Conservation (phyloP, 78 protist genomes). For the Cavenderia fasciculata region DNA sequence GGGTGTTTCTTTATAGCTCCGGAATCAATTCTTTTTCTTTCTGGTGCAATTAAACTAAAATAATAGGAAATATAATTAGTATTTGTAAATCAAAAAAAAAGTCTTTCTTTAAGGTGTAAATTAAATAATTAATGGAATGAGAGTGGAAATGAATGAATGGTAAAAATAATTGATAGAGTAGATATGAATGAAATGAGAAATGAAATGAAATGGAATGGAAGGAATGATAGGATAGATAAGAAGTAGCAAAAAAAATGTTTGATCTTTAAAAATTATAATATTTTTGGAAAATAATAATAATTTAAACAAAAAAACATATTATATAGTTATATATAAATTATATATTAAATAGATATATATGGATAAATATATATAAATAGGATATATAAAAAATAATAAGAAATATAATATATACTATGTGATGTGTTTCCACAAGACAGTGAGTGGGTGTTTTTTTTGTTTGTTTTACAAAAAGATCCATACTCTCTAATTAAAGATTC, state of each 20-base stretch:
- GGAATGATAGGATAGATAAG: too few relatives aligned
- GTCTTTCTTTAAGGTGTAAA: neutral
- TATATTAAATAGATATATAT: neutral
- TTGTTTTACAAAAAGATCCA: slow-evolving; percentile 2
- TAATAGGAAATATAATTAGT: neutral
- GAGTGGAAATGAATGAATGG: neutral
- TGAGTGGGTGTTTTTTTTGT: too few relatives aligned
- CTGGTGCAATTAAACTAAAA: slow-evolving; percentile 62
- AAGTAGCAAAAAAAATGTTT: neutral
- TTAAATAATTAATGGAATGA: neutral
- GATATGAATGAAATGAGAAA: neutral
- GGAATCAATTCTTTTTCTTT: slow-evolving; percentile 55
- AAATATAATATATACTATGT: too few relatives aligned
- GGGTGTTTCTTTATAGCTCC: slow-evolving; percentile 49
- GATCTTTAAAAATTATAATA: too few relatives aligned
- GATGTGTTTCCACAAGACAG: too few relatives aligned
- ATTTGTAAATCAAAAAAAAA: neutral
- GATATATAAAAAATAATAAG: too few relatives aligned
- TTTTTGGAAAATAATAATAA: too few relatives aligned
- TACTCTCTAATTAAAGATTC: slow-evolving; percentile 75
- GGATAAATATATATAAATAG: neutral
- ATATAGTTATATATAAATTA: neutral
- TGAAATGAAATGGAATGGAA: too few relatives aligned
- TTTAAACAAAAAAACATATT: too few relatives aligned
- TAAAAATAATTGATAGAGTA: neutral